These are phyloP conservation scores for Calonectria pteridis DNA, from an alignment of 2,329 filamentous ascomycete genomes.

Conservation along the genomic window DNA sequence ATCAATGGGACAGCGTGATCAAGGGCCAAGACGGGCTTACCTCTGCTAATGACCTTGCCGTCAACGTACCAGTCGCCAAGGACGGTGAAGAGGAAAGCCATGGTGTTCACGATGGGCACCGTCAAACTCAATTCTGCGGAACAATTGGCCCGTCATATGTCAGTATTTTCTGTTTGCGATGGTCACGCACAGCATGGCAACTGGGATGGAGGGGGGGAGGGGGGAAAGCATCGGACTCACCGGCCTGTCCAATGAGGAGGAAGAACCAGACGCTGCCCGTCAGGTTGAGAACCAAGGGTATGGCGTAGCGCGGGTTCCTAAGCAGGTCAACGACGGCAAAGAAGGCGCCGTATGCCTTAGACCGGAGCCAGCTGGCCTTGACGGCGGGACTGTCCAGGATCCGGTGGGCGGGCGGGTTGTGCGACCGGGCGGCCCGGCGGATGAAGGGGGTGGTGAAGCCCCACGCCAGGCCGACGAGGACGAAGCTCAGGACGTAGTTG, in stretches of 20 bases:
- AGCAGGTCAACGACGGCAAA: slow-evolving; percentile 85
- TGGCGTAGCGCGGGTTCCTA: slow-evolving; percentile 83
- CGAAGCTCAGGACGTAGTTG: slow-evolving; percentile 90
- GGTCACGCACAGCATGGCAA: slow-evolving; percentile 15
- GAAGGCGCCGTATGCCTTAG: slow-evolving; percentile 72
- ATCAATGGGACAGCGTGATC: not conserved
- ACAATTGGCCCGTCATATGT: slow-evolving; percentile 30
- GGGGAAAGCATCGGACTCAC: slow-evolving; percentile 65
- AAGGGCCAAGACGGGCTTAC: slow-evolving; percentile 59
- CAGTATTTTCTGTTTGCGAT: slow-evolving; percentile 22
- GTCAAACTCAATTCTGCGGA: slow-evolving; percentile 86
- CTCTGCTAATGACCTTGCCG: slow-evolving; percentile 86
- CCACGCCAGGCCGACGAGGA: slow-evolving; percentile 93
- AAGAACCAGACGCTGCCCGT: slow-evolving; percentile 98
- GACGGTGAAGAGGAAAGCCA: slow-evolving; percentile 96
- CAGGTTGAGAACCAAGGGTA: slow-evolving; percentile 87
- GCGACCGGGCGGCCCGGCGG: slow-evolving; percentile 83
- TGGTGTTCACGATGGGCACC: slow-evolving; percentile 93
- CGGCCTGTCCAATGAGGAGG: slow-evolving; percentile 89
- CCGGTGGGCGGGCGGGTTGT: slow-evolving; percentile 73
- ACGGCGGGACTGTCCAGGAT: slow-evolving; percentile 65
- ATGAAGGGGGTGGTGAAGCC: slow-evolving; percentile 95
- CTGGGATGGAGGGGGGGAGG: not conserved
- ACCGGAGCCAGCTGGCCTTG: slow-evolving; percentile 70
- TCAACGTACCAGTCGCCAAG: slow-evolving; percentile 96